phyloP scores from a whole-genome alignment of 2,329 filamentous ascomycete genomes.

The Seiridium unicorne region DNA sequence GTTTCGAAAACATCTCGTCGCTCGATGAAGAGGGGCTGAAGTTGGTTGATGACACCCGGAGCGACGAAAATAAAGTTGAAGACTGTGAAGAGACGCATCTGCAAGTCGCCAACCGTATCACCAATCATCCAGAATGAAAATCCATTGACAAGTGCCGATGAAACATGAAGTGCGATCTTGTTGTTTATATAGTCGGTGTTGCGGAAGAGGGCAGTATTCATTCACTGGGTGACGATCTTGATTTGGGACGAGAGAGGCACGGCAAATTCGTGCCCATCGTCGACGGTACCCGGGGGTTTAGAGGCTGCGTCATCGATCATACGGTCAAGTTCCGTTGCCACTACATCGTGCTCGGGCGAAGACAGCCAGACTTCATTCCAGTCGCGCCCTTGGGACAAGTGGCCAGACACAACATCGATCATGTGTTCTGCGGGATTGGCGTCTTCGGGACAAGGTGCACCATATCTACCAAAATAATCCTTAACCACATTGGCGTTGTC shows the following conservation, averaged over 20 bases:
- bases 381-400: constrained; percentile 45
- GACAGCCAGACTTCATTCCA: constrained; percentile 71
- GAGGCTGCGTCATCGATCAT: constrained; percentile 1
- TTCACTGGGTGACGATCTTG: constrained; percentile 62
- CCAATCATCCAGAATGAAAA: constrained; percentile 63
- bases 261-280: constrained; percentile 7
- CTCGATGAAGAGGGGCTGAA: constrained; percentile 58
- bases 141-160: constrained; percentile 56
- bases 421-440: constrained; percentile 77
- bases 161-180: constrained; percentile 57
- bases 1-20: constrained; percentile 57
- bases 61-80: constrained; percentile 65
- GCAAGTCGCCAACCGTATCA: constrained; percentile 46
- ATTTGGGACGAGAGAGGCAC: constrained; percentile 58
- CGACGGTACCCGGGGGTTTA: constrained; percentile 6
- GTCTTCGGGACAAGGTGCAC: constrained; percentile 58
- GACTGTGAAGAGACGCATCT: constrained; percentile 56
- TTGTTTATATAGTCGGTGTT: constrained; percentile 67
- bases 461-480: constrained; percentile 65
- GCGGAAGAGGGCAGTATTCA: constrained; percentile 61
- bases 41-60: constrained; percentile 55
- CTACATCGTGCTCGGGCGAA: constrained; percentile 50
- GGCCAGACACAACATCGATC: constrained; percentile 58
- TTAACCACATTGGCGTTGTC: constrained; percentile 52
- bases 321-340: constrained; percentile 5